phyloP scores from a whole-genome alignment of 768 basidiomycete species.

The Sistotremastrum suecicum region DNA sequence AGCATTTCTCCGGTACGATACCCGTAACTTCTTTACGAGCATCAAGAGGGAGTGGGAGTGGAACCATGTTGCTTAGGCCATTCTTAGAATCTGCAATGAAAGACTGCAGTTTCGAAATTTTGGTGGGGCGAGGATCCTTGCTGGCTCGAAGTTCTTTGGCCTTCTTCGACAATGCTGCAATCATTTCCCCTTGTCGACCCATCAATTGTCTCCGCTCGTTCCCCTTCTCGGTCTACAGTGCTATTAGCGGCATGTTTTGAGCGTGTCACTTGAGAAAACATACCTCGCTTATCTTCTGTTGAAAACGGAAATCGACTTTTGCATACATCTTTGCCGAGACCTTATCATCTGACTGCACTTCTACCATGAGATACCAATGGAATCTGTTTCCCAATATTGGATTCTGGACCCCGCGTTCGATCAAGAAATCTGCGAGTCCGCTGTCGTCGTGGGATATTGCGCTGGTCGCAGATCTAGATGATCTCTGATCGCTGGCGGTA shows the following conservation, averaged over 20 bases:
- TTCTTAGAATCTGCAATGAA: constrained; percentile 78
- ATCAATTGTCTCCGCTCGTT: constrained; percentile 76
- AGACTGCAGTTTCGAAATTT: constrained; percentile 89
- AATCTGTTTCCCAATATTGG: constrained; percentile 78
- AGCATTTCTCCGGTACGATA: constrained; percentile 82
- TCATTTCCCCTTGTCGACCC: constrained; percentile 79
- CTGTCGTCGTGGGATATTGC: constrained; percentile 83
- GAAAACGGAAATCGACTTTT: constrained; percentile 79
- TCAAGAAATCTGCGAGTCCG: constrained; percentile 86
- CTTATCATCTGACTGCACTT: constrained; percentile 78
- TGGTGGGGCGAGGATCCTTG: constrained; percentile 91
- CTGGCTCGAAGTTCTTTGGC: constrained; percentile 79
- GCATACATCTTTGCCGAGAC: constrained; percentile 89
- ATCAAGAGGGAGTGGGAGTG: constrained; percentile 82
- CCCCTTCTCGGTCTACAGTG: constrained; percentile 50
- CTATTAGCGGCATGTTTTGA: neutral
- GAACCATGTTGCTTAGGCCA: constrained; percentile 56
- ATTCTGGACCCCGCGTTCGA: constrained; percentile 72
- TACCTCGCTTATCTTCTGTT: constrained; percentile 80
- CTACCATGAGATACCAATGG: constrained; percentile 98
- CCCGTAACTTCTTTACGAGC: constrained; percentile 76
- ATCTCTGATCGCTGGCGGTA: constrained; percentile 58
- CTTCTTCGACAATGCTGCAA: constrained; percentile 72
- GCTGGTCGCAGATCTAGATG: constrained; percentile 55
- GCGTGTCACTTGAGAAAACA: constrained; percentile 2